These are phyloP conservation scores for Lactifluus pinguis DNA, from an alignment of 768 basidiomycete species.

Conservation along the genomic window DNA sequence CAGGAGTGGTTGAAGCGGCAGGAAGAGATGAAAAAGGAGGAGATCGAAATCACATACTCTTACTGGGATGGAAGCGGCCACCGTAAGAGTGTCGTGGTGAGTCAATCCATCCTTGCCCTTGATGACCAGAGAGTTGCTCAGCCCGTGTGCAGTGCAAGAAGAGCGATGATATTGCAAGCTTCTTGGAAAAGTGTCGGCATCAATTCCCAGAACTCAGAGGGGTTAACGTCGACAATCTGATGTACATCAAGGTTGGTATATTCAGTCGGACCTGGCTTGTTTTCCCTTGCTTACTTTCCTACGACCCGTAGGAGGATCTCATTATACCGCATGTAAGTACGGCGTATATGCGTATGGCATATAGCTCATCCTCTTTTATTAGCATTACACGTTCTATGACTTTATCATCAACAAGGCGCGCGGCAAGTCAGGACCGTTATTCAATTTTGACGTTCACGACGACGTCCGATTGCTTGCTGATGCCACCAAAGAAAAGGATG, in stretches of 20 bases:
- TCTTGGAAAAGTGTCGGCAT: slow-evolving; percentile 86
- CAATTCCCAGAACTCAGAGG: slow-evolving; percentile 91
- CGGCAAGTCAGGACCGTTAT: slow-evolving; percentile 95
- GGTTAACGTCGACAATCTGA: slow-evolving; percentile 89
- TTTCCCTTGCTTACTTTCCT: slow-evolving; percentile 7
- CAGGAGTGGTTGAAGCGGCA: slow-evolving; percentile 80
- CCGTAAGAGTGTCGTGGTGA: slow-evolving; percentile 79
- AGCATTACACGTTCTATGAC: slow-evolving; percentile 98
- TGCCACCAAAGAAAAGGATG: slow-evolving; percentile 94
- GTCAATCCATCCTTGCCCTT: slow-evolving; percentile 24
- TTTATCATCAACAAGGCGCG: slow-evolving; percentile 98
- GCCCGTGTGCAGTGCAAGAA: slow-evolving; percentile 79
- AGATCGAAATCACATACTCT: slow-evolving; percentile 89
- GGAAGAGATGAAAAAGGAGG: slow-evolving; percentile 56
- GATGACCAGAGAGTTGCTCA: slow-evolving; percentile 16
- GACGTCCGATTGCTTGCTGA: slow-evolving; percentile 92
- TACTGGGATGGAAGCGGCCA: slow-evolving; percentile 99
- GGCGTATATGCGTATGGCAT: neutral
- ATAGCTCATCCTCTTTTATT: slow-evolving; percentile 2
- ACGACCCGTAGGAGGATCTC: slow-evolving; percentile 69
- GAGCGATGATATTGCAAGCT: slow-evolving; percentile 78
- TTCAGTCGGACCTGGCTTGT: neutral
- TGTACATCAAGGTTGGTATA: slow-evolving; percentile 85
- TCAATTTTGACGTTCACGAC: slow-evolving; percentile 99
- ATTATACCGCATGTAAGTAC: slow-evolving; percentile 86